These are phyloP conservation scores for Aphanomyces cochlioides DNA, from an alignment of 352 stramenopile genomes.

Conservation along the genomic window DNA sequence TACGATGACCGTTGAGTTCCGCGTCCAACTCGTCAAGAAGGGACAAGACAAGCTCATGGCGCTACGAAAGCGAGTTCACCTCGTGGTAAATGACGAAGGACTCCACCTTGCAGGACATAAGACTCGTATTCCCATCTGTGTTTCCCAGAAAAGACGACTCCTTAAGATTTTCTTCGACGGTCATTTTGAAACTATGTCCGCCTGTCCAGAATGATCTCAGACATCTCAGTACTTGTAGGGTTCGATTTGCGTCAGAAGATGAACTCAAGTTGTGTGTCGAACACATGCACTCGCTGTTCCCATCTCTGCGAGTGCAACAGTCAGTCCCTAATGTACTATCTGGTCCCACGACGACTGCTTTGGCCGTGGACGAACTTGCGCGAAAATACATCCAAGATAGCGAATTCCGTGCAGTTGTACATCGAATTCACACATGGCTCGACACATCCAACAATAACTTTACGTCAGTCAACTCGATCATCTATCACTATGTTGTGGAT, in stretches of 20 bases:
- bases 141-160: conserved; percentile 9
- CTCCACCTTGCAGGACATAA: neutral
- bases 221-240: neutral
- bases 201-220: neutral
- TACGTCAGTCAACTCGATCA: neutral
- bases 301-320: neutral
- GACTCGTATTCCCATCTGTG: neutral
- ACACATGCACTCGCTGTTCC: neutral
- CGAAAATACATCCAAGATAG: conserved; percentile 5
- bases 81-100: neutral
- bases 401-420: neutral
- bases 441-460: neutral
- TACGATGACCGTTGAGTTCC: neutral
- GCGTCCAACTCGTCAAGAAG: neutral
- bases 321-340: neutral
- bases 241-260: conserved; percentile 10
- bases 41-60: conserved; percentile 9
- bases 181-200: conserved; percentile 3
- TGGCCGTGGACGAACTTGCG: neutral
- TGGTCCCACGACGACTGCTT: neutral
- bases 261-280: conserved; percentile 5
- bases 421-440: conserved; percentile 6
- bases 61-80: neutral
- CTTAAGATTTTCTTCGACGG: conserved; percentile 14
- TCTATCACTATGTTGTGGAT: too few relatives aligned